Evolutionary conservation across 169 alveolate species (phyloP), one percentile per base, ranked within the genome.

Genomic region (Plasmodium billcollinsi): DNA sequence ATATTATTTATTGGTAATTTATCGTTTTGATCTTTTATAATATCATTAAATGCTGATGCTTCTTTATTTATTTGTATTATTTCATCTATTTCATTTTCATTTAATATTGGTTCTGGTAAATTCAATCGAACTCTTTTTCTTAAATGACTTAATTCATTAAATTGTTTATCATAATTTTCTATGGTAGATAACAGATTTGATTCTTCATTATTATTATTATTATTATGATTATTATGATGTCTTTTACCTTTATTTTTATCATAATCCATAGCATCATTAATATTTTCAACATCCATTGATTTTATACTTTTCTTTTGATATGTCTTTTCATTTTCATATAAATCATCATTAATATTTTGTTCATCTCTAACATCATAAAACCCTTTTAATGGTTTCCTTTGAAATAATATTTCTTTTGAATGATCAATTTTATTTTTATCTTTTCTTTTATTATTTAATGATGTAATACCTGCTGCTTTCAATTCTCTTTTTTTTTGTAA

Each of bases 401-500:
- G 98, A 85, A 99, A 98, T 26, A 99, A 99, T 0, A 98, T 94
- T 85, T 98, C 99, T 83, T 80, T 93, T 74, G 96, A 98, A 91
- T 98, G 98, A 93, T 99, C 98, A 73, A 98, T 97, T 71, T 97
- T 99, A 88, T 96, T 95, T 92, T 88, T 97, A 49, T 78, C 89
- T 18, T 78, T 78, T 45, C 67, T 97, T 70, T 96, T 96, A 71
- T 96, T 94, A 24, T 95, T 92, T 65, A 97, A 97, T 12, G 95
- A 90, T 39, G 88, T 88, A 33, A 99, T 98, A 5, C 99, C 99
- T 1, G 99, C 99, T 18, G 99, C 99, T 92, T 98, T 98, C 72
- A 99, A 93, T 94, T 99, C 99, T 92, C 99, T 96, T 73, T 98
- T 93, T 88, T 98, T 98, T 93, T 99, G 99, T 29, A 98, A 92